Conservation (phyloP, 1,284 basidiomycete genomes). For the Austroboletus rostrupii region DNA sequence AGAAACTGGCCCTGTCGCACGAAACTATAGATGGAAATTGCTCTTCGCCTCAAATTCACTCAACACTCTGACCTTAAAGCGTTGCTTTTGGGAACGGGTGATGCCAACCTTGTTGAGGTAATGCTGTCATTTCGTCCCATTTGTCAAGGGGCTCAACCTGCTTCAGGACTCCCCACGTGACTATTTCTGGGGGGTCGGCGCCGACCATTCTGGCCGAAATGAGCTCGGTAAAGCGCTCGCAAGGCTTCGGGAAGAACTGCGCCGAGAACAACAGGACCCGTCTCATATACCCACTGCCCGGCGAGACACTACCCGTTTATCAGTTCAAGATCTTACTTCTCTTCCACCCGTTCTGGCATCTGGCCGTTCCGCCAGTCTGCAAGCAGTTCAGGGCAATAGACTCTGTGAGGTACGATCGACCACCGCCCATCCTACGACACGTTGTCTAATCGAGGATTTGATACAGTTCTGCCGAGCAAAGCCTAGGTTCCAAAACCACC, state of each 20-base stretch:
- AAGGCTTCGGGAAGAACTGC: slow-evolving; percentile 50
- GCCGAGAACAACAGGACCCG: slow-evolving; percentile 29
- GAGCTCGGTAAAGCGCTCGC: slow-evolving; percentile 69
- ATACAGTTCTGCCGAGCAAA: slow-evolving; percentile 52
- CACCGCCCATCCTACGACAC: background rate
- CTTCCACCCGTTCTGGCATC: slow-evolving; percentile 8
- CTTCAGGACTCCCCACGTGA: slow-evolving; percentile 60
- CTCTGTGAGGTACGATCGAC: slow-evolving; percentile 31
- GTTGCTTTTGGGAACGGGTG: slow-evolving; percentile 54
- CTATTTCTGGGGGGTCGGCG: slow-evolving; percentile 66
- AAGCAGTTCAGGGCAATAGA: slow-evolving; percentile 13
- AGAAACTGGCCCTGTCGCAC: background rate
- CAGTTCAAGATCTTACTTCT: slow-evolving; percentile 31
- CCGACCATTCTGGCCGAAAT: slow-evolving; percentile 57
- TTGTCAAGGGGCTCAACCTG: background rate
- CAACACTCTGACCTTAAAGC: slow-evolving; percentile 54
- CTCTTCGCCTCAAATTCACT: slow-evolving; percentile 58
- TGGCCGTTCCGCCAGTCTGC: slow-evolving; percentile 1
- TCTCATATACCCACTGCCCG: slow-evolving; percentile 25
- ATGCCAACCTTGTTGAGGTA: slow-evolving; percentile 61
- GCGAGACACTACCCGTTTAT: slow-evolving; percentile 28
- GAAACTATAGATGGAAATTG: slow-evolving; percentile 53
- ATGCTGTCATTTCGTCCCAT: background rate
- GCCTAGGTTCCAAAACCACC: slow-evolving; percentile 48
- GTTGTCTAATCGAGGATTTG: slow-evolving; percentile 6